Base-by-base conservation (phyloP, 2,329 filamentous ascomycete genomes). In the Alternaria incomplexa region DNA sequence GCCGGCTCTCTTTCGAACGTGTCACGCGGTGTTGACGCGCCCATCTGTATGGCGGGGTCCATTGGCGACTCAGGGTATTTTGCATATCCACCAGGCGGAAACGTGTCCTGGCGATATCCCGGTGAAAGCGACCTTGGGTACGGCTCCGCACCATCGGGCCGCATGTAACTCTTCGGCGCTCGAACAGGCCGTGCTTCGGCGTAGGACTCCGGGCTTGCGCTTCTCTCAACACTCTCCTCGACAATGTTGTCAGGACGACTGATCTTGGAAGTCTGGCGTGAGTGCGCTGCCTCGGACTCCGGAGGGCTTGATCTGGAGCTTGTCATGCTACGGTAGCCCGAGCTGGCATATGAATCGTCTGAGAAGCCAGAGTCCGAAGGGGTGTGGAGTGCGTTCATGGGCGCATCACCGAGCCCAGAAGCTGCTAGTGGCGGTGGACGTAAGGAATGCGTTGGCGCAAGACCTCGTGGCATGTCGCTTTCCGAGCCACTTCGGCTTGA, bases 291-390 rank as follows among this genome's bases (percentile, higher is more conserved):
- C 48, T 76, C 78, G 7, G 80, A 81, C 44, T 72, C 66, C 11
- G 79, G 78, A 6, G 79, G 78, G 51, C 78, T 81, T 45, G 79
- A 81, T 59, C 73, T 72, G 26, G 77, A 80, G 64, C 79, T 80
- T 45, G 77, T 70, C 40, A 65, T 66, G 62, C 78, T 81, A 48
- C 74, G 68, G 50, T 73, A 73, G 25, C 74, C 73, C 40, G 75
- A 76, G 59, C 74, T 79, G 6, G 73, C 70, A 15, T 73, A 74
- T 2, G 80, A 81, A 53, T 77, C 78, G 53, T 80, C 77, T 3
- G 80, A 81, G n/a, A 76, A 70, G 5, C 77, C 79, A 7, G 80
- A 81, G 58, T 81, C 78, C 8, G 77, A 80, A 32, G 79, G 78
- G 17, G 78, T 79, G 56, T 81, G 77, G 3, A 79, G 65, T 6